Evolutionary conservation across 2,329 filamentous ascomycete genomes (phyloP), one percentile per base, ranked within the genome.

Genomic region (Botrytis fragariae): DNA sequence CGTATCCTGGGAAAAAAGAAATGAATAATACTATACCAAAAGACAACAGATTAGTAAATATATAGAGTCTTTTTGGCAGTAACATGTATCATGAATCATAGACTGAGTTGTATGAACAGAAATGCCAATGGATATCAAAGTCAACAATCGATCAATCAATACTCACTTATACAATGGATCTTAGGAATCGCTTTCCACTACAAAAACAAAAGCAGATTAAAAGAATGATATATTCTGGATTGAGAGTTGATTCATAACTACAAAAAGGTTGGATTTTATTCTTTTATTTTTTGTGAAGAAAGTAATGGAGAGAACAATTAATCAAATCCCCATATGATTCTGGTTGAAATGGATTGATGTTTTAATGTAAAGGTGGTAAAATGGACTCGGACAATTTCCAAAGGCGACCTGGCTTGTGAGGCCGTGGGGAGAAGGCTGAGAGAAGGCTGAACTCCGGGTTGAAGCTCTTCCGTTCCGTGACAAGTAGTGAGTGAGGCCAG

Each of bases 141-240:
- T 20, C 14, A 48, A 65, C 25, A 18, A 48, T 29, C 4, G 18
- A 35, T 54, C 12, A 44, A 8, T 37, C 16, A 18, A n/a, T 25
- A 67, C 68, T 73, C 74, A 79, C 77, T 76, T 77, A 77, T 80
- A 80, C 77, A 79, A 75, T 57, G 70, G n/a, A 29, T 57, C n/a
- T 57, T 29, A 18, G 37, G 48, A n/a, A 29, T 35, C 37, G 54
- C 71, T 74, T 71, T 73, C 62, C 75, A 75, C 76, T 76, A 76
- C 77, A 77, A 64, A 63, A 76, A 72, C 76, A 73, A 73, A 77
- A 72, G 73, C 62, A 79, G 76, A 78, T 77, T 74, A 76, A 74
- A 67, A 73, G 72, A 68, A 62, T 57, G 74, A 74, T 57, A 61
- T 72, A 67, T 59, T 32, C 45, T 54, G 65, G 60, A 59, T 8